Evolutionary conservation across 225 moss, liverwort and hornwort species (phyloP), one percentile per base, ranked within the genome.

Genomic region (Pseudoscleropodium purum): DNA sequence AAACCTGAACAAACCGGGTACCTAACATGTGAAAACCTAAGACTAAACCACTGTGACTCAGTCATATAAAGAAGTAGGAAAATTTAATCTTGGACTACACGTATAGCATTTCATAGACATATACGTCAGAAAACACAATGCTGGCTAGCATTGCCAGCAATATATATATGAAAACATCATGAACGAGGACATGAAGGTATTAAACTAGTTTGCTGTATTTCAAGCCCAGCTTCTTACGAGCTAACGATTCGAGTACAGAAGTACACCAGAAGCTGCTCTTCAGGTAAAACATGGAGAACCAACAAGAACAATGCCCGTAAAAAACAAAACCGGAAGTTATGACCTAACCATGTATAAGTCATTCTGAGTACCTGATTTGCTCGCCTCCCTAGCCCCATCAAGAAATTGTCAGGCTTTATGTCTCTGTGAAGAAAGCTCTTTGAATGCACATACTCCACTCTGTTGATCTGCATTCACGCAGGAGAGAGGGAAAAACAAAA

Each of bases 391-490:
- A 91, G 83, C 18, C 94, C 94, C 94, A 94, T 93, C 88, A 94
- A 90, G 82, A 94, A 93, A 88, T 94, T 94, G 82, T 94, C 93
- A 24, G 93, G 94, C 78, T 94, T 94, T 37, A 94, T 88, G 89
- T 94, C 93, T 81, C 92, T 86, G 90, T 94, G 94, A 66, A 94
- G 89, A 66, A 94, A 89, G 78, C 94, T 81, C 76, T 91, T 92
- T 43, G 92, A 88, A 89, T 94, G 93, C 91, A 94, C 92, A 74
- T 92, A 94, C 90, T 94, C 93, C 84, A 94, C 90, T 89, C 93
- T 84, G 41, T 94, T 91, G 82, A 94, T 93, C 91, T 93, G 93
- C 81, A 89, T 75, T 73, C 10, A 75, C 57, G 51, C 29, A 86
- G 49, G 68, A 68, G 37, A 81, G 51, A 59, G 5, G 68, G 6